These are phyloP conservation scores for Cubamyces sp. DNA, from an alignment of 768 basidiomycete species.

Conservation along the genomic window DNA sequence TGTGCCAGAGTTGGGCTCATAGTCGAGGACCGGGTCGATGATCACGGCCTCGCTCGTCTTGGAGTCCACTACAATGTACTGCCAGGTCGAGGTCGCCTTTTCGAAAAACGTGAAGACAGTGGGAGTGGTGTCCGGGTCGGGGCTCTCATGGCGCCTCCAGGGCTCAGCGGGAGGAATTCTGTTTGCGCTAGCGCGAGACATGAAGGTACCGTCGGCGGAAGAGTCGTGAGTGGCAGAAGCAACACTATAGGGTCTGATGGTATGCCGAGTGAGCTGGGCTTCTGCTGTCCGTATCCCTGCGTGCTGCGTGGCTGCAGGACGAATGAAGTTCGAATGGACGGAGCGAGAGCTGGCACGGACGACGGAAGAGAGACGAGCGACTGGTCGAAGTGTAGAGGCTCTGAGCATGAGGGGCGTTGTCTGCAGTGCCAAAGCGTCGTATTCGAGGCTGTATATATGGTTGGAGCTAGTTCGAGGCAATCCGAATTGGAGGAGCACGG, in stretches of 20 bases:
- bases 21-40: slow-evolving; percentile 43
- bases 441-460: not conserved
- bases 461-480: slow-evolving; percentile 2
- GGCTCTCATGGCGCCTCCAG: slow-evolving; percentile 28
- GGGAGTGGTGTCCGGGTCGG: slow-evolving; percentile 28
- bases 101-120: slow-evolving; percentile 36
- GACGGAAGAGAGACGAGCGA: not conserved
- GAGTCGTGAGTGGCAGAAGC: not conserved
- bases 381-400: not conserved
- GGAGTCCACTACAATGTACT: slow-evolving; percentile 62
- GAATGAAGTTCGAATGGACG: not conserved
- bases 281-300: not conserved
- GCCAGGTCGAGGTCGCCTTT: slow-evolving; percentile 41
- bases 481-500: slow-evolving; percentile 1
- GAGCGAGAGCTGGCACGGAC: not conserved
- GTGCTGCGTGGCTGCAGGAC: not conserved
- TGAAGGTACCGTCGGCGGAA: not conserved
- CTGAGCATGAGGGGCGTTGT: not conserved
- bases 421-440: too few relatives aligned
- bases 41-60: slow-evolving; percentile 49
- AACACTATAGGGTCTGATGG: not conserved
- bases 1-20: slow-evolving; percentile 37
- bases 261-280: not conserved
- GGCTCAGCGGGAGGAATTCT: slow-evolving; percentile 27
- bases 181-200: slow-evolving; percentile 17